Base-by-base conservation (phyloP, 2,329 filamentous ascomycete genomes). In the Monosporascus ibericus region DNA sequence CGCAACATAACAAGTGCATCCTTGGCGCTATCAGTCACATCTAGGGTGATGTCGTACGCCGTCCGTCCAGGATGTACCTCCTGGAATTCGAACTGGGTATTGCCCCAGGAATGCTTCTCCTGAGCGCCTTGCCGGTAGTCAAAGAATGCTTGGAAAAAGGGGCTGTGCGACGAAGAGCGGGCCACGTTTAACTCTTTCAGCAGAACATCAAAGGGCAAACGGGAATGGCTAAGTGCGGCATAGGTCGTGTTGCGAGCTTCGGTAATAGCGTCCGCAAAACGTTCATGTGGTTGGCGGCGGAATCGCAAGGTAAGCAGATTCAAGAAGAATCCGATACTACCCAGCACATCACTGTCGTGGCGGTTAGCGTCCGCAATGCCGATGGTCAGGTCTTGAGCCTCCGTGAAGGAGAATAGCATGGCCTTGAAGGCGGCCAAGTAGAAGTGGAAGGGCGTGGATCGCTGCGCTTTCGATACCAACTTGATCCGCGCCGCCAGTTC, bases 91-190 rank as follows among this genome's bases (percentile, higher is more conserved):
- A 61, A 55, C 22, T 60, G 51, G 52, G 57, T 60, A 36, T 64
- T 52, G 15, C 62, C 57, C 44, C 62, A 25, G 7, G 25, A 1
- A 1, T 25, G 25, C 25, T 2, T 7, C 1, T 68, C 56, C 5
- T 63, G 57, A 1, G 58, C 52, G 1, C 63, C 64, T 30, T 68
- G 68, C 6, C 73, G 67, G 57, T 79, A 80, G 60, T 80, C 70
- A 39, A 79, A 57, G 20, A 74, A 70, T 0, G 64, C 68, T 52
- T 79, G 77, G 61, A 78, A 78, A 0, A 80, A 47, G 0, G 77
- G 76, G 25, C 56, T 72, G 50, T 72, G 57, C 0, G 64, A 58
- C 0, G 70, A 55, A 1, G 72, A 72, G 6, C 75, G 65, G 0
- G 66, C 58, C 1, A 75, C 65, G 9, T 69, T 63, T 1, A 80